Evolutionary conservation across 1,284 basidiomycete species (phyloP), one percentile per base, ranked within the genome.

Genomic region (Fomitopsis betulina): DNA sequence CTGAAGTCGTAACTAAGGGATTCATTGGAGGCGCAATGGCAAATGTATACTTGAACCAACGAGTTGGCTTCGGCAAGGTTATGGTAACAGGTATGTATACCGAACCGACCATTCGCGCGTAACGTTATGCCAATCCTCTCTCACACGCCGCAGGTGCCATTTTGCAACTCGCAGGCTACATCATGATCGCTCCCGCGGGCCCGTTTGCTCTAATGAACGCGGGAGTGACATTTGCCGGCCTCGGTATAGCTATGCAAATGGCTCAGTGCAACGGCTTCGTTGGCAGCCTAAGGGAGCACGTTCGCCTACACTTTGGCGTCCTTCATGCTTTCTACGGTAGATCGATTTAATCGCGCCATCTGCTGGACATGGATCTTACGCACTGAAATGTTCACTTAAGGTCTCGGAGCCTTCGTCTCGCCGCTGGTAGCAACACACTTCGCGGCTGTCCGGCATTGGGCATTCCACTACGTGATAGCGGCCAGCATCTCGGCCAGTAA

Each of bases 371-470:
- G 15, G 5, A n/a, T 5, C 12, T 40, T 6, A 45, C 17, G 15
- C 15, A 17, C 15, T 4, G 12, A 12, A 19, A 1, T 32, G 50
- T 30, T 5, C 23, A 13, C 27, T 25, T 12, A 2, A 84, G 84
- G 87, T 47, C 65, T 84, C 1, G 89, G 89, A 1, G 89, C 90
- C 0, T 82, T 91, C 39, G 73, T 78, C 13, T 74, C 86, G 0
- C 89, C 89, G 0, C 76, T 91, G 3, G 81, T 85, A 0, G 78
- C 88, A 0, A 91, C 89, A 0, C 82, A 86, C 56, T 90, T 90
- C 62, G 75, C 85, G 19, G 76, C 81, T 57, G 63, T 76, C 58
- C 63, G 65, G 6, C 70, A 71, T 52, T 83, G 82, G 77, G 84
- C 82, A 12, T 82, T 82, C 65, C 82, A 87, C 67, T 91, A 83